Conservation (phyloP, 345 rosid genomes). For the Hibiscus mutabilis region DNA sequence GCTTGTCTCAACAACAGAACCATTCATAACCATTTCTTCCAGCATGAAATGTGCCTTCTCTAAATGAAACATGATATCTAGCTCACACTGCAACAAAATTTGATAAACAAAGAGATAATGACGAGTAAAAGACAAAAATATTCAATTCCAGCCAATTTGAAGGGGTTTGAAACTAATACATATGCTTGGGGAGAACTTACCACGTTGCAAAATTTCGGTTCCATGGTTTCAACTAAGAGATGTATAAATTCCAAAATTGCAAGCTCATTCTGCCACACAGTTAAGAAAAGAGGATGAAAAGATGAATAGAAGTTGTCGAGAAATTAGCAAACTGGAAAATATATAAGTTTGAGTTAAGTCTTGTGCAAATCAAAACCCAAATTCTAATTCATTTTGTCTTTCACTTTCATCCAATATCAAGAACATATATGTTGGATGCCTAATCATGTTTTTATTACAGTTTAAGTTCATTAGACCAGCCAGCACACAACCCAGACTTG, state of each 20-base stretch:
- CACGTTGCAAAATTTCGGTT: constrained; percentile 95
- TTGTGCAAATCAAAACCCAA: background rate
- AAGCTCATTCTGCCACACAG: constrained; percentile 61
- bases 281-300: background rate
- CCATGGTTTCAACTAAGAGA: constrained; percentile 95
- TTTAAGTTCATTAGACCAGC: background rate
- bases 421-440: background rate
- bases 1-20: constrained; percentile 91
- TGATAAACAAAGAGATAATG: background rate
- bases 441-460: background rate
- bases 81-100: constrained; percentile 57
- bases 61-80: constrained; percentile 96
- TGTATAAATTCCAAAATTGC: constrained; percentile 94
- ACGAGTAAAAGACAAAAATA: background rate
- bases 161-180: background rate
- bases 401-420: background rate
- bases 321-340: background rate
- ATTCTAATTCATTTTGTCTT: background rate
- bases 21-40: constrained; percentile 98
- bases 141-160: background rate
- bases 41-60: constrained; percentile 99
- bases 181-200: constrained; percentile 29
- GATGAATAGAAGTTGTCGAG: background rate
- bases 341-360: background rate
- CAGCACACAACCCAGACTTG: background rate